Evolutionary conservation across 2,329 filamentous ascomycete species (phyloP).

Genomic region (Taxawa tesnikishii): DNA sequence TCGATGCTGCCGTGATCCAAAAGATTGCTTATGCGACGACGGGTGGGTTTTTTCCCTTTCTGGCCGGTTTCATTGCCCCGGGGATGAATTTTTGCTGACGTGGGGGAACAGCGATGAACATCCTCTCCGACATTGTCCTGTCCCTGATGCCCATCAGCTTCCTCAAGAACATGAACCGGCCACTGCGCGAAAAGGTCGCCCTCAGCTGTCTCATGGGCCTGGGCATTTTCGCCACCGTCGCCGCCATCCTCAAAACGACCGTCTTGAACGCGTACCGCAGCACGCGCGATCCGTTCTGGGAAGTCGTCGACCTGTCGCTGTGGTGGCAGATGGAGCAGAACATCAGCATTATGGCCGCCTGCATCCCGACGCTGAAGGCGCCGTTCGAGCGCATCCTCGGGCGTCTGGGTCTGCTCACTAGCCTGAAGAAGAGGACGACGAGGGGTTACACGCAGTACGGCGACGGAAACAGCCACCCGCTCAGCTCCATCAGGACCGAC

Average conservation of each 20-base stretch:
- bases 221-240: slow-evolving; percentile 1
- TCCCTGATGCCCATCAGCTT: slow-evolving; percentile 1
- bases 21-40: no score
- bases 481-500: no score
- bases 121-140: slow-evolving; percentile 1
- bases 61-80: no score
- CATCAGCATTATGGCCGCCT: slow-evolving; percentile 1
- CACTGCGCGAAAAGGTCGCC: slow-evolving; percentile 1
- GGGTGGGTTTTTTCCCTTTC: no score
- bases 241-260: slow-evolving; percentile 3
- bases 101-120: no score
- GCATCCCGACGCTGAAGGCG: neutral
- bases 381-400: slow-evolving; percentile 1
- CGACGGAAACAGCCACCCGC: no score
- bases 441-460: no score
- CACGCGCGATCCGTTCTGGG: slow-evolving; percentile 1
- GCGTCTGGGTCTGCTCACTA: slow-evolving; percentile 2
- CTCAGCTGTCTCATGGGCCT: slow-evolving; percentile 1
- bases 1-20: no score
- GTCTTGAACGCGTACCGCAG: slow-evolving; percentile 1
- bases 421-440: no score
- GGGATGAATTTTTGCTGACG: no score
- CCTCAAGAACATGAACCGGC: slow-evolving; percentile 1
- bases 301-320: slow-evolving; percentile 1
- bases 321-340: slow-evolving; percentile 6